These are phyloP conservation scores for Linum trigynum DNA, from an alignment of 345 rosid genomes.

Conservation along the genomic window DNA sequence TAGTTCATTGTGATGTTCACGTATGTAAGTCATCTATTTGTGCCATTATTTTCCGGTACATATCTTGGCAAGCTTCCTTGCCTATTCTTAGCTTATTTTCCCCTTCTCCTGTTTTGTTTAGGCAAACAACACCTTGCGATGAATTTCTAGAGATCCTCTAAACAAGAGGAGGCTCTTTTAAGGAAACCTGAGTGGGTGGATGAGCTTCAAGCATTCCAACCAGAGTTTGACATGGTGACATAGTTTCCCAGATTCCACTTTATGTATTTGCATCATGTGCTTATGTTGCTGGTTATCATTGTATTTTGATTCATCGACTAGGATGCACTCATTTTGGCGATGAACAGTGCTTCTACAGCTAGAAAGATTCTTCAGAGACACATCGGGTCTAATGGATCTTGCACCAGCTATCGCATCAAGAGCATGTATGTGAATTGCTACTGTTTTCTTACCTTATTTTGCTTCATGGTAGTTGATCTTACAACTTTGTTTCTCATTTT, in stretches of 20 bases:
- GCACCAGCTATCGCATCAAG: constrained; percentile 14
- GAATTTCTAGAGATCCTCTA: constrained; percentile 34
- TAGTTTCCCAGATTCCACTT: constrained; percentile 13
- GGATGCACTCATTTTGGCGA: constrained; percentile 59
- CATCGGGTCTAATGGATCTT: constrained; percentile 26
- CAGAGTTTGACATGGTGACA: constrained; percentile 58
- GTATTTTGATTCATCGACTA: constrained; percentile 19
- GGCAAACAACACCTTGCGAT: constrained; percentile 75
- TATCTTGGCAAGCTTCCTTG: constrained; percentile 1
- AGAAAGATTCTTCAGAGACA: constrained; percentile 27
- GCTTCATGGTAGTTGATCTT: constrained; percentile 21
- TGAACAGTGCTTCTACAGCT: constrained; percentile 62
- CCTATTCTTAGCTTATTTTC: constrained; percentile 12
- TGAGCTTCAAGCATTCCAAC: constrained; percentile 43
- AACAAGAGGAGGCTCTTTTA: constrained; percentile 22
- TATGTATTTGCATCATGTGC: constrained; percentile 2
- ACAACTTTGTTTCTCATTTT: constrained; percentile 9
- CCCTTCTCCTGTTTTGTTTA: constrained; percentile 25
- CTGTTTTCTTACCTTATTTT: not conserved
- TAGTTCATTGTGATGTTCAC: constrained; percentile 57
- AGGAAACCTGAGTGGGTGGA: constrained; percentile 69
- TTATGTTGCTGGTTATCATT: not conserved
- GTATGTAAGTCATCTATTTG: constrained; percentile 72
- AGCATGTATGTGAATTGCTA: constrained; percentile 24
- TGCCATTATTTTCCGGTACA: constrained; percentile 12